phyloP scores from a whole-genome alignment of 202 grass and related monocot species.

The Sporobolus alterniflorus region DNA sequence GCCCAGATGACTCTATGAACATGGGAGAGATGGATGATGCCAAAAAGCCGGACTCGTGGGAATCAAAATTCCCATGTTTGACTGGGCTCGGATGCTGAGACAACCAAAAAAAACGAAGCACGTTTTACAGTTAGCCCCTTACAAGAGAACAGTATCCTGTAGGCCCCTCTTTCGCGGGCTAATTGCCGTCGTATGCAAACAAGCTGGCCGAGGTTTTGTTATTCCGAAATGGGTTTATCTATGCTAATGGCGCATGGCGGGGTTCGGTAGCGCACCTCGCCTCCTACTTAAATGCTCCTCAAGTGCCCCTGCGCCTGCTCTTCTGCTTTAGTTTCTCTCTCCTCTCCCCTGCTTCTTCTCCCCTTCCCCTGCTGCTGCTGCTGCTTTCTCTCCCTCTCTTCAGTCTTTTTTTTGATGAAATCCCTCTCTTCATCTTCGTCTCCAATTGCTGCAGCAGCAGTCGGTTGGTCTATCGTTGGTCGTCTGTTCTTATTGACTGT shows the following conservation, averaged over 20 bases:
- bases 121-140: constrained; percentile 37
- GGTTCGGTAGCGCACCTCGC: constrained; percentile 28
- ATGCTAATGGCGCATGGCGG: constrained; percentile 42
- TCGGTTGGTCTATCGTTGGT: constrained; percentile 4
- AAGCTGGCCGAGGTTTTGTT: constrained; percentile 33
- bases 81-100: constrained; percentile 53
- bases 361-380: neutral
- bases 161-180: constrained; percentile 24
- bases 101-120: neutral
- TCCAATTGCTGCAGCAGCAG: constrained; percentile 29
- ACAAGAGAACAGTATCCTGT: neutral
- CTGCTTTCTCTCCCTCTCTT: neutral
- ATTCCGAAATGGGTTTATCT: constrained; percentile 14
- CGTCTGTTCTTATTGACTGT: constrained; percentile 27
- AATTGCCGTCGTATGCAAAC: constrained; percentile 54
- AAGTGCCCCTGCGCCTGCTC: constrained; percentile 17
- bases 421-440: neutral
- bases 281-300: constrained; percentile 43
- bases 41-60: constrained; percentile 53
- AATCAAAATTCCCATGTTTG: constrained; percentile 80
- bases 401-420: no score
- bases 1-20: no score
- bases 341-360: neutral
- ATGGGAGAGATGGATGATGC: constrained; percentile 20
- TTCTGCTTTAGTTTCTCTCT: constrained; percentile 25